Base-by-base conservation (phyloP, 768 basidiomycete genomes). In the Boletus rubroflammeus region DNA sequence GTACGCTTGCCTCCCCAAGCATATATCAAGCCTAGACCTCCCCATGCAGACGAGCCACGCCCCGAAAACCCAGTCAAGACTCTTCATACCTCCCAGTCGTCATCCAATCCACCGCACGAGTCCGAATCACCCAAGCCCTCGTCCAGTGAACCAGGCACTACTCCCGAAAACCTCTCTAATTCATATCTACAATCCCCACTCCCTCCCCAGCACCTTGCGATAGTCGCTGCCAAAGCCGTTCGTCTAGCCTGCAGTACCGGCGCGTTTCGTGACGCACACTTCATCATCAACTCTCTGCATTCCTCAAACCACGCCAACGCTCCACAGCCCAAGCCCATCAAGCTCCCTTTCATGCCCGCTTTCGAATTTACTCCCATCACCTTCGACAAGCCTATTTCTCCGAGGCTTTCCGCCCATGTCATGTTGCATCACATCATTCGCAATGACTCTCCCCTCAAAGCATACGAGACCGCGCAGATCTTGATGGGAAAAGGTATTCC, bases 391-490 rank as follows among this genome's bases (percentile, higher is more conserved):
- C 67, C 76, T 1, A 70, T 87, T 10, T 79, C 88, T 25, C 78
- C 81, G 3, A 82, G 81, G 21, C 72, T 90, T 3, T 70, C 84
- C 17, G 78, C 81, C 0, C 88, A 91, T 59, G 72, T 76, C 26
- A 74, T 91, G 38, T 58, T 91, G 10, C 89, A 92, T 47, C 76
- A 78, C 29, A 74, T 89, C 36, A 63, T 90, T 21, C 82, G 85
- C 47, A 57, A 70, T 7, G 79, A 83, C 3, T 68, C 78, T 48
- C 54, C 71, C 1, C 64, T 74, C 48, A 76, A 79, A 44, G 87
- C 85, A 0, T 73, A 75, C 29, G 63, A 66, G 28, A 75, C 82
- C 6, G 76, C 82, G 0, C 68, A 78, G 3, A 60, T 73, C 23
- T 76, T 90, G 76, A 80, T 89, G 66, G 62, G 70, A 21, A 70